Base-by-base conservation (phyloP, 2,329 filamentous ascomycete species). In the Chaetomium sp. region DNA sequence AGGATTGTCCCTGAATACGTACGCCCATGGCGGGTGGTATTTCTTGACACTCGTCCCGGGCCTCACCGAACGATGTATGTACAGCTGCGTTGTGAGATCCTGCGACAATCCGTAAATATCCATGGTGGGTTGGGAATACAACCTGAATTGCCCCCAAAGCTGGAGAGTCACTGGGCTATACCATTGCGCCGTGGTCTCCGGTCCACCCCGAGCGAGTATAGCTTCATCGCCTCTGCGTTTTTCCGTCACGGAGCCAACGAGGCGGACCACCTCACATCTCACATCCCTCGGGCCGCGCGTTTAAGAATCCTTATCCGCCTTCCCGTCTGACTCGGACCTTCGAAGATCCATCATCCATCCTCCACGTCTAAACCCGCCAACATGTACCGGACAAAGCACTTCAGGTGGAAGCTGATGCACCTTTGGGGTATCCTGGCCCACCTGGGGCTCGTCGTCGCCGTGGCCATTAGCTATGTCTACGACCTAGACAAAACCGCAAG, bases 381-480 rank as follows among this genome's bases (percentile, higher is more conserved):
- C 63, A 58, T 61, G 57, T 53, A 60, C 16, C 54, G 64, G 57
- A 69, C 69, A n/a, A 70, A 62, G 16, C 54, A 71, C 53, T 68
- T 62, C n/a, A 35, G 65, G 58, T 71, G 70, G 70, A 71, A 70
- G 65, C 23, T 67, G 31, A 62, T 64, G 33, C 70, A 71, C 49
- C 38, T 68, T 19, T 63, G 64, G 12, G 61, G 55, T 33, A 70
- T 71, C 33, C 59, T 70, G 5, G 65, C 60, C 33, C 69, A 71
- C 25, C 63, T 71, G 16, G 67, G 67, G 6, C 68, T 71, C 55
- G 47, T 66, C 10, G 63, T 65, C 27, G 65, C 64, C 8, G 67
- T 62, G 21, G 55, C 65, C n/a, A 53, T 68, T 23, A 49, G 66
- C 27, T 70, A 67, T 38, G 38, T 69, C 23, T 68, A 68, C 59